Percentiles rank a stretch among this genome's conserved stretches.
Evolutionary conservation across 306 rosid species (phyloP).

Genomic region (Hippophae gyantsensis): DNA sequence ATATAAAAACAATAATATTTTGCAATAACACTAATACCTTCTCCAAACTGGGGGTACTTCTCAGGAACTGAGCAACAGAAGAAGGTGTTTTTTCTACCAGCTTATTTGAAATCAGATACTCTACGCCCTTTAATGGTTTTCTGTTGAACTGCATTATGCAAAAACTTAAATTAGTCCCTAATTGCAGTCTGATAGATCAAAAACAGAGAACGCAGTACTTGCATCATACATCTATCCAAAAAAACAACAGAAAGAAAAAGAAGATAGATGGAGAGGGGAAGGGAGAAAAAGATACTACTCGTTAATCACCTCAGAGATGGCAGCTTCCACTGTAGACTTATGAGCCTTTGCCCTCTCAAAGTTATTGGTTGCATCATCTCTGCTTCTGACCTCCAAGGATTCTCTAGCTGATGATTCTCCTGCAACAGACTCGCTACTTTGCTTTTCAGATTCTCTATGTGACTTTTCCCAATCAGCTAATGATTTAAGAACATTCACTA

Average conservation of each 20-base stretch:
- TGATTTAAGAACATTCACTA: conserved; percentile 90
- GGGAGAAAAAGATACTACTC: neutral
- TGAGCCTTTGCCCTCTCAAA: conserved; percentile 97
- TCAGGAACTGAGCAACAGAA: conserved; percentile 89
- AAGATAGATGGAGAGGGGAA: neutral
- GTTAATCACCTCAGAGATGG: conserved; percentile 59
- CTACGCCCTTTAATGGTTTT: conserved; percentile 76
- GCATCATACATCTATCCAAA: neutral
- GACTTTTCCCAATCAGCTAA: conserved; percentile 93
- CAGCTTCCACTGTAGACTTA: conserved; percentile 94
- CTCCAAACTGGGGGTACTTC: conserved; percentile 70
- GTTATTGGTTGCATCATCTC: conserved; percentile 59
- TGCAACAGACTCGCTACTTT: conserved; percentile 26
- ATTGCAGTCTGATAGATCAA: conserved; percentile 14
- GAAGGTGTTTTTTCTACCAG: conserved; percentile 77
- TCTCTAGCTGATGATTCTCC: conserved; percentile 57
- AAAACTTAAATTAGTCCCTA: conserved; percentile 36
- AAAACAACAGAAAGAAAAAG: conserved; percentile 8
- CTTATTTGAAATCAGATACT: conserved; percentile 73
- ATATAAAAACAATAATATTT: conserved; percentile 12
- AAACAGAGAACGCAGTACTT: neutral
- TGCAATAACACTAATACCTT: conserved; percentile 49
- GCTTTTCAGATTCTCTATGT: conserved; percentile 46
- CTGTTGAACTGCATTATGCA: conserved; percentile 76
- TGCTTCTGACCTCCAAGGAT: conserved; percentile 52